Conservation (phyloP, 208 protist species). For the Leishmania tropica region DNA sequence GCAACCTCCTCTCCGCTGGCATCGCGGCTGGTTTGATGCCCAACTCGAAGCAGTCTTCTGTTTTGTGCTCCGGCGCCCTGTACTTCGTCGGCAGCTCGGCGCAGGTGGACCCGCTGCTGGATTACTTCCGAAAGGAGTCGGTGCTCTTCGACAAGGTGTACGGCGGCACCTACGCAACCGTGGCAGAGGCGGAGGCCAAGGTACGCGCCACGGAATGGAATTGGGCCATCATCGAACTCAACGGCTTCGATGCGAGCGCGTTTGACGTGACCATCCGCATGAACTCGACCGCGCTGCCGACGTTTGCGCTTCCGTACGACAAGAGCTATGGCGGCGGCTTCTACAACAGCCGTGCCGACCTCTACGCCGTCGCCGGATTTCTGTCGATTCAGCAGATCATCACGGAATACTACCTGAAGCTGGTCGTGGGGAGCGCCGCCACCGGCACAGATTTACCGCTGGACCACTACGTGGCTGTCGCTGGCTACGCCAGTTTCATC, state of each 20-base stretch:
- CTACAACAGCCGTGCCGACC: conserved; percentile 28
- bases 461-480: conserved; percentile 41
- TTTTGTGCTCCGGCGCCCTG: conserved; percentile 40
- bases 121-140: conserved; percentile 31
- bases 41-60: conserved; percentile 43
- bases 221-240: conserved; percentile 53
- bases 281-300: conserved; percentile 49
- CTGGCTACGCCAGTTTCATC: conserved; percentile 37
- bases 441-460: conserved; percentile 16
- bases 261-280: conserved; percentile 57
- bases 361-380: conserved; percentile 30
- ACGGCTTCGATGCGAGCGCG: conserved; percentile 27
- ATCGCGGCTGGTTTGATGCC: conserved; percentile 35
- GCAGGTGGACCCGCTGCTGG: conserved; percentile 30
- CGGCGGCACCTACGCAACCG: conserved; percentile 32
- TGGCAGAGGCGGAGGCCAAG: conserved; percentile 17
- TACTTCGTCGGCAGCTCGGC: conserved; percentile 42
- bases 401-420: conserved; percentile 35
- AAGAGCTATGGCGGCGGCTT: conserved; percentile 17
- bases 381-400: conserved; percentile 44
- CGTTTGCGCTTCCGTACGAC: conserved; percentile 39
- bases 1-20: conserved; percentile 13
- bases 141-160: conserved; percentile 51
- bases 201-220: conserved; percentile 25
- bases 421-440: conserved; percentile 22